Evolutionary conservation across 2,329 filamentous ascomycete genomes (phyloP).

Genomic region (Arthrobotrys conoides): DNA sequence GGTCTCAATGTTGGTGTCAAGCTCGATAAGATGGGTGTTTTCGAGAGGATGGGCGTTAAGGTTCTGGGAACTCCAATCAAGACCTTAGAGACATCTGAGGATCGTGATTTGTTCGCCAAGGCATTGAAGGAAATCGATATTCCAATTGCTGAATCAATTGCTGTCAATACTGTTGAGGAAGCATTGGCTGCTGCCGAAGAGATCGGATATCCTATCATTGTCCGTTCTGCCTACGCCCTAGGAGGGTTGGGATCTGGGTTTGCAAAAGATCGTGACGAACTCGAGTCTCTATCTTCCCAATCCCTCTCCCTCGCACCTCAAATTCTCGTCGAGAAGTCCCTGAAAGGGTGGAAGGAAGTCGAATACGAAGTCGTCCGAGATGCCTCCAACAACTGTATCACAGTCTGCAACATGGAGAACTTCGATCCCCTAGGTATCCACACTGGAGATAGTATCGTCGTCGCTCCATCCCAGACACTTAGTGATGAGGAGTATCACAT

Average conservation of each 20-base stretch:
- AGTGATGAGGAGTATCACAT: conserved; percentile 99
- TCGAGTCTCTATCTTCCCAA: conserved; percentile 91
- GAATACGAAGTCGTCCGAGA: conserved; percentile 99
- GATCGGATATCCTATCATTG: conserved; percentile 97
- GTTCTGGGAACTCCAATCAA: conserved; percentile 95
- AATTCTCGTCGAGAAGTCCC: conserved; percentile 96
- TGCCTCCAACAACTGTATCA: conserved; percentile 98
- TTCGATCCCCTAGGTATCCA: conserved; percentile 98
- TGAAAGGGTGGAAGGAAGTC: conserved; percentile 99
- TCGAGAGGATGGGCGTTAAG: conserved; percentile 94
- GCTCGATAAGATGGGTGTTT: conserved; percentile 96
- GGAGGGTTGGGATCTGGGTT: conserved; percentile 97
- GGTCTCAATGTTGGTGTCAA: conserved; percentile 96
- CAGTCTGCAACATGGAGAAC: conserved; percentile 99
- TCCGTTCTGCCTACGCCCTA: conserved; percentile 94
- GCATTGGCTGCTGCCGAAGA: conserved; percentile 87
- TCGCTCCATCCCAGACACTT: conserved; percentile 95
- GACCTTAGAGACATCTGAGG: conserved; percentile 93
- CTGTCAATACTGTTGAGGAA: conserved; percentile 90
- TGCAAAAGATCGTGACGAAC: conserved; percentile 91
- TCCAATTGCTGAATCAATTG: conserved; percentile 95
- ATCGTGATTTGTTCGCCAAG: conserved; percentile 95
- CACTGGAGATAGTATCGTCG: conserved; percentile 98
- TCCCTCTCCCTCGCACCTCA: conserved; percentile 95
- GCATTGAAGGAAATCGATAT: conserved; percentile 97